Evolutionary conservation across 2,329 filamentous ascomycete species (phyloP), one percentile per base, ranked within the genome.

Genomic region (Pyrenochaeta sp.): DNA sequence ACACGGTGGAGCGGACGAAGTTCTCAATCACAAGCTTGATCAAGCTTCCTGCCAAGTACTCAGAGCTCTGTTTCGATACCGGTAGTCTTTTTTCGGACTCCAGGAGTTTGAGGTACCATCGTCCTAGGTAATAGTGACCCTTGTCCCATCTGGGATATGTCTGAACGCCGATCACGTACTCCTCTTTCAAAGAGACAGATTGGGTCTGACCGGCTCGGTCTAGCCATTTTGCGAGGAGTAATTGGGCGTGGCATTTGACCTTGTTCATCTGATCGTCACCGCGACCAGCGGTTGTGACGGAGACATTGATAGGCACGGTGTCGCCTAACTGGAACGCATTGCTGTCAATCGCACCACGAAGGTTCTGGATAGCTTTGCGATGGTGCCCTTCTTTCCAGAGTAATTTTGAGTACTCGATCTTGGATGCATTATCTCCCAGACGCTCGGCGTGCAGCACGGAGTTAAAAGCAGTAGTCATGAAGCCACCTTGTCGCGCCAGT

Each of bases 181-280:
- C 71, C 22, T 75, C 72, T 72, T 92, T 91, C 62, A 98, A 85
- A 3, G 91, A 88, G 44, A 88, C 85, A 3, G 92, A 91, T 70
- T 96, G 91, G 1, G 93, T 97, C 76, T 98, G 94, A 5, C 95
- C 95, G n/a, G 94, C 91, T 54, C 86, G 89, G 72, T 98, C 96
- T 28, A 97, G 88, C 96, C 96, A 99, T 75, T 97, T 98, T 12
- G 95, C 95, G 27, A 97, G 86, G 36, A 98, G 83, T 8, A 99
- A 83, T 72, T 96, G 89, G 25, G 95, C 93, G 75, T 92, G 85
- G 6, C 89, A 90, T n/a, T 86, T 87, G 44, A 92, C 79, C 37
- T 90, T 80, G 62, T 88, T 88, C 62, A 86, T 82, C 3, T 65
- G 58, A 2, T 67, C 57, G 8, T 82, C 62, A 10, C 58, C 78